Percentiles rank a stretch among this genome's conserved stretches.
Evolutionary conservation across 352 stramenopile species (phyloP).

Genomic region (Pythium aristosporum): DNA sequence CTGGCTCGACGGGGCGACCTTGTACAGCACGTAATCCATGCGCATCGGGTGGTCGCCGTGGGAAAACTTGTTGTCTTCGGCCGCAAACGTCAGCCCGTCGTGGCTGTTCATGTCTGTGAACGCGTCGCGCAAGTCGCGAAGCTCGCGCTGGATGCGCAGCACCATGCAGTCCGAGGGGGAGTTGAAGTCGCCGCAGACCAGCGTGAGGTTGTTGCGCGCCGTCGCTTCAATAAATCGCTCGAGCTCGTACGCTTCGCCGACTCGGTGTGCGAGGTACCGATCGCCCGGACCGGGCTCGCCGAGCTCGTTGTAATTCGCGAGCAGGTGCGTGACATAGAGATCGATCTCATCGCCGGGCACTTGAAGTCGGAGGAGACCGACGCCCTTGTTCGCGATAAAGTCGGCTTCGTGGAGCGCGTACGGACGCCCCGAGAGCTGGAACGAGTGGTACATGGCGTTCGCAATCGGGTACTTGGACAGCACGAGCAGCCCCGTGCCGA

Average conservation of each 20-base stretch:
- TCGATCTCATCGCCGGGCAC: slow-evolving; percentile 59
- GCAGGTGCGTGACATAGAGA: slow-evolving; percentile 74
- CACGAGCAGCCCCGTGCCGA: slow-evolving; percentile 75
- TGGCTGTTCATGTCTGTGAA: slow-evolving; percentile 70
- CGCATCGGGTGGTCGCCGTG: slow-evolving; percentile 80
- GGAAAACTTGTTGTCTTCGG: slow-evolving; percentile 80
- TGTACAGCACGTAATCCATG: slow-evolving; percentile 86
- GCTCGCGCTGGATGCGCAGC: slow-evolving; percentile 50
- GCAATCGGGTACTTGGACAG: slow-evolving; percentile 71
- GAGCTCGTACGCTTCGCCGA: slow-evolving; percentile 72
- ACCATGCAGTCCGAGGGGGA: slow-evolving; percentile 75
- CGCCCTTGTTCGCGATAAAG: slow-evolving; percentile 81
- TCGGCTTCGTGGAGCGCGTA: slow-evolving; percentile 80
- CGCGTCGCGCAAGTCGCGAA: slow-evolving; percentile 58
- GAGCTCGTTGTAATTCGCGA: slow-evolving; percentile 80
- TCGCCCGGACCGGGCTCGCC: slow-evolving; percentile 65
- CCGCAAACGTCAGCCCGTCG: slow-evolving; percentile 70
- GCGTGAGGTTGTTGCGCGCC: slow-evolving; percentile 44
- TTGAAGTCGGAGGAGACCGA: slow-evolving; percentile 63
- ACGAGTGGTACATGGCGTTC: slow-evolving; percentile 68
- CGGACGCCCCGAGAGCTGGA: slow-evolving; percentile 69
- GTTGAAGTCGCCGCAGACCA: slow-evolving; percentile 84
- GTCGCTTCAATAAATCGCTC: slow-evolving; percentile 68
- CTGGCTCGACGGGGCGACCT: slow-evolving; percentile 22
- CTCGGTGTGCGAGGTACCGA: slow-evolving; percentile 63